Base-by-base conservation (phyloP, 2,329 filamentous ascomycete species). In the Emmonsiellopsis sp. region DNA sequence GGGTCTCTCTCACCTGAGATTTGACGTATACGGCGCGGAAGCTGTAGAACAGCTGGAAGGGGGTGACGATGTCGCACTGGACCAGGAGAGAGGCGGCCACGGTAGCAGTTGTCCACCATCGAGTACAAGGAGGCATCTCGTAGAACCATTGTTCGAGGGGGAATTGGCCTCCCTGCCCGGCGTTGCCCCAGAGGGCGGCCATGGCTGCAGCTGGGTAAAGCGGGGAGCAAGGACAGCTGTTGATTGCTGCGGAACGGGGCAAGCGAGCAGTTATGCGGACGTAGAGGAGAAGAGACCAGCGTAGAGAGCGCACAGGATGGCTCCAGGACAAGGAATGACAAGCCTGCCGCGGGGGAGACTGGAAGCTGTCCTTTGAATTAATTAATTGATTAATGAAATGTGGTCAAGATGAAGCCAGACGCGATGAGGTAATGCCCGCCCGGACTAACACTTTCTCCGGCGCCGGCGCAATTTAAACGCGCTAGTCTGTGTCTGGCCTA, bases 121-220 rank as follows among this genome's bases (percentile, higher is more conserved):
- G 79, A 38, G 93, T 98, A 71, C 91, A 95, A 30, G 93, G 83
- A 3, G 93, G 93, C 87, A 96, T 96, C 71, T 98, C 93, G 80
- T 89, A 96, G 72, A 96, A 97, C 93, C 93, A 98, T 62, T 92
- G 86, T 72, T 97, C 93, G 7, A 98, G 79, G 42, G 92, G 93
- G 65, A 95, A 78, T 58, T 81, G 79, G 53, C 77, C 76, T 38
- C 46, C 74, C 54, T 74, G 71, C 11, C 66, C 72, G 47, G 67
- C 72, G 58, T 73, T 54, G 44, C 70, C 73, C 65, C 70, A 74
- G 41, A 75, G 61, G 44, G 69, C 72, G 53, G 71, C 72, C 72
- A 74, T 74, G 46, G 55, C 64, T 48, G 48, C 49, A 49, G 34
- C 37, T 38, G 15, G 41, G 41, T 26, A 15, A 44, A 10, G 41